Evolutionary conservation across 2,329 filamentous ascomycete genomes (phyloP), one percentile per base, ranked within the genome.

Genomic region (Leptoxyphium fumago): DNA sequence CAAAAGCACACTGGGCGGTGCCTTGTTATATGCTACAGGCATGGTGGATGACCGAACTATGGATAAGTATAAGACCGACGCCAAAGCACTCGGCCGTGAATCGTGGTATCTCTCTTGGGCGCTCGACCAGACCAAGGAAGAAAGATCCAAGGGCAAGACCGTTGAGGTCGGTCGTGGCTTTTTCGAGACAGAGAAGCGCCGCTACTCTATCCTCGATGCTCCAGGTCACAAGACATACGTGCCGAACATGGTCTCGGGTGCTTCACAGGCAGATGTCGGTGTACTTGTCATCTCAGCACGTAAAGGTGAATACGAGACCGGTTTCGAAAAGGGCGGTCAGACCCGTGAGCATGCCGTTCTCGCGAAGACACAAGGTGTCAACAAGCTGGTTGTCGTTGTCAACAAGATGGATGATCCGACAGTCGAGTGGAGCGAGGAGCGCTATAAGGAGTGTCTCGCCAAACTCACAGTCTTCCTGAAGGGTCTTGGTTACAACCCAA

Each of bases 371-470:
- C 89, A 94, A 62, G 91, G 91, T 66, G 91, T 98, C 47, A 94
- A 94, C 74, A 95, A 95, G 69, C 75, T 98, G 45, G 73, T 96
- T 39, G 81, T 98, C 28, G 91, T 76, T 43, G 88, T 95, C 62
- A 98, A 98, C 77, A 98, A 98, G 74, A 98, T 98, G 93, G 91
- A 98, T 61, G 91, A 98, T 61, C 72, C 82, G 10, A 98, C 91
- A 2, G 93, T 98, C 42, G 78, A 94, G 59, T 98, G 93, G 93
- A 91, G 84, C 44, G 78, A 95, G 56, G 84, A 84, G 36, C 81
- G 91, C 45, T 98, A 86, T 70, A 80, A 85, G 58, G 91, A 98
- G 67, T 98, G 91, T 65, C 88, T 80, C 2, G 80, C 80, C 52
- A 98, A 96, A 70, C 77, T 98, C 41, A 65, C 78, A 13, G 75